phyloP scores from a whole-genome alignment of 129 eudicot genomes.

The Saposhnikovia divaricata region DNA sequence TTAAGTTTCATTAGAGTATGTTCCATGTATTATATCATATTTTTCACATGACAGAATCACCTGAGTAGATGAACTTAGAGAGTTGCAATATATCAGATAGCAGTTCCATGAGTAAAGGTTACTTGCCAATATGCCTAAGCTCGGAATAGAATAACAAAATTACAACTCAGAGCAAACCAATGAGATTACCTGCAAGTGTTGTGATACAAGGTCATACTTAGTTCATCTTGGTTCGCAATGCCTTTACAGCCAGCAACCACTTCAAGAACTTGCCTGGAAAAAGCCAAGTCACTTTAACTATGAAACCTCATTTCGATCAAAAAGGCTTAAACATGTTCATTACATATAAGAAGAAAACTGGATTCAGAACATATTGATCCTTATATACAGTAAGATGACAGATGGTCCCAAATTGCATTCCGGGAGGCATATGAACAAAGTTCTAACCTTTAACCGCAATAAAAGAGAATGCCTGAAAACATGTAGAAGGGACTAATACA shows the following conservation, averaged over 20 bases:
- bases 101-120: background rate
- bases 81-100: background rate
- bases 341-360: background rate
- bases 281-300: constrained; percentile 5
- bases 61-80: background rate
- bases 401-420: background rate
- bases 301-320: background rate
- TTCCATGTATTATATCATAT: background rate
- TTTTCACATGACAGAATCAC: background rate
- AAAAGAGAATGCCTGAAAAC: background rate
- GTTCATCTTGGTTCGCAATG: constrained; percentile 51
- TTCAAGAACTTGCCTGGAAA: constrained; percentile 93
- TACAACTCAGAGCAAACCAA: background rate
- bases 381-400: background rate
- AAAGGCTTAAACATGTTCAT: background rate
- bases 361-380: background rate
- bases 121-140: background rate
- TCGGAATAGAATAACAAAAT: background rate
- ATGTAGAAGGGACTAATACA: background rate
- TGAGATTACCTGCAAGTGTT: constrained; percentile 86
- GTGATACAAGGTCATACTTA: constrained; percentile 72
- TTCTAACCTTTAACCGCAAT: background rate
- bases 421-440: background rate
- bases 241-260: constrained; percentile 96
- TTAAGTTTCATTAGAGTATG: background rate